Percentiles rank a stretch among this genome's conserved stretches.
Conservation (phyloP, 176 grass and related monocot species). For the Aegilops bicornis region DNA sequence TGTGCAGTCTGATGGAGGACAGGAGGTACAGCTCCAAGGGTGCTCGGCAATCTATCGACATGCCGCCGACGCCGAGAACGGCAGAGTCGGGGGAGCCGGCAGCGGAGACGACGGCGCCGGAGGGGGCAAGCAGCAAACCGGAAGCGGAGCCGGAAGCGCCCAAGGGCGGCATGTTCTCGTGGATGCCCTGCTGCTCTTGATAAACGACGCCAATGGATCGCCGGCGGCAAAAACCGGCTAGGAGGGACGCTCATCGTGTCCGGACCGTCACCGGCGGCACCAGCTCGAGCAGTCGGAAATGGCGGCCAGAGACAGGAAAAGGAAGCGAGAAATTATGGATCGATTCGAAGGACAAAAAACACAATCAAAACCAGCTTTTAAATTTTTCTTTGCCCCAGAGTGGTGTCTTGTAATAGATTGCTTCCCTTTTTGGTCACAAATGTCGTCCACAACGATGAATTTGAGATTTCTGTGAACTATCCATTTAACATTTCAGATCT, state of each 20-base stretch:
- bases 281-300: not conserved
- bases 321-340: not conserved
- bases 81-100: not conserved
- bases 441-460: not conserved
- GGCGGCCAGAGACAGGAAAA: not conserved
- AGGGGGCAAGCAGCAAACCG: conserved; percentile 16
- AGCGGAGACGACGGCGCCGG: not conserved
- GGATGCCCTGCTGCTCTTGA: conserved; percentile 50
- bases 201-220: not conserved
- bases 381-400: not conserved
- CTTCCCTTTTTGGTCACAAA: not conserved
- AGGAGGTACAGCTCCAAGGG: conserved; percentile 27
- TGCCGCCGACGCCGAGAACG: not conserved
- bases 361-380: not conserved
- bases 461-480: not conserved
- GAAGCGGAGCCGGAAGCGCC: conserved; percentile 1
- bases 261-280: too few species aligned
- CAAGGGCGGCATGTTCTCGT: conserved; percentile 40
- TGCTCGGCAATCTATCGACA: not conserved
- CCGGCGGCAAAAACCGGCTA: not conserved
- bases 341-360: not conserved
- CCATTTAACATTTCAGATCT: not conserved
- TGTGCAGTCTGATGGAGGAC: conserved; percentile 39
- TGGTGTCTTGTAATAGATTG: not conserved
- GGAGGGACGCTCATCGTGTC: not conserved